These are phyloP conservation scores for Durusdinium trenchii DNA, from an alignment of 73 alveolate species.

Conservation along the genomic window DNA sequence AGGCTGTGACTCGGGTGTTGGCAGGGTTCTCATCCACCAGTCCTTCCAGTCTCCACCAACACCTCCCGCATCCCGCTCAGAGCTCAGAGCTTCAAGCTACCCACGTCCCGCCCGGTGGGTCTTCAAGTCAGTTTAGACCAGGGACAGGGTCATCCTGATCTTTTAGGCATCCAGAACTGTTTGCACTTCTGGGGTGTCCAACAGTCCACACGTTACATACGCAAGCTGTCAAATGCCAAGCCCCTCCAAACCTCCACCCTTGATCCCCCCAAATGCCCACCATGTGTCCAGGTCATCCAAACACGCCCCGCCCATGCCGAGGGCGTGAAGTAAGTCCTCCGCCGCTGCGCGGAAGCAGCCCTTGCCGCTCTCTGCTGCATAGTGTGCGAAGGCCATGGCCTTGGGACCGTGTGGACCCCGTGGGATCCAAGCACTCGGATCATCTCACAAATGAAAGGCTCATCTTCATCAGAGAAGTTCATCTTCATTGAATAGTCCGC, in stretches of 20 bases:
- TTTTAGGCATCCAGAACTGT: neutral
- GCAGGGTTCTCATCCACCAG: too few relatives aligned
- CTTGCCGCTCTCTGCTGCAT: constrained; percentile 43
- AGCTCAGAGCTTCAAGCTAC: neutral
- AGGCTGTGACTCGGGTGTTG: too few relatives aligned
- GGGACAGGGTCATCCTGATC: neutral
- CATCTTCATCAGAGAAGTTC: too few relatives aligned
- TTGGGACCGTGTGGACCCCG: neutral
- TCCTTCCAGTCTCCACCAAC: too few relatives aligned
- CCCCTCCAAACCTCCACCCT: neutral
- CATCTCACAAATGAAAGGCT: too few relatives aligned
- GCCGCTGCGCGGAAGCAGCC: constrained; percentile 65
- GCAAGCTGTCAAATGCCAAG: neutral
- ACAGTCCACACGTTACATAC: neutral
- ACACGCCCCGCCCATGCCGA: neutral
- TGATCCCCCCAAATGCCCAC: neutral
- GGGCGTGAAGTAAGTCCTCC: constrained; percentile 37
- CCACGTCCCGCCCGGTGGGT: too few relatives aligned
- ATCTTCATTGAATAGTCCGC: too few relatives aligned
- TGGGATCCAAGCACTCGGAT: neutral
- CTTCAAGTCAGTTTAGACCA: too few relatives aligned
- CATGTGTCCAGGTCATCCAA: neutral
- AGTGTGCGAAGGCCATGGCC: constrained; percentile 61
- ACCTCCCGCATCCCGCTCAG: too few relatives aligned
- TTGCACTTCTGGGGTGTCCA: neutral